Conservation (phyloP, 371 early-diverging fungal genomes). For the Coemansia sp. region DNA sequence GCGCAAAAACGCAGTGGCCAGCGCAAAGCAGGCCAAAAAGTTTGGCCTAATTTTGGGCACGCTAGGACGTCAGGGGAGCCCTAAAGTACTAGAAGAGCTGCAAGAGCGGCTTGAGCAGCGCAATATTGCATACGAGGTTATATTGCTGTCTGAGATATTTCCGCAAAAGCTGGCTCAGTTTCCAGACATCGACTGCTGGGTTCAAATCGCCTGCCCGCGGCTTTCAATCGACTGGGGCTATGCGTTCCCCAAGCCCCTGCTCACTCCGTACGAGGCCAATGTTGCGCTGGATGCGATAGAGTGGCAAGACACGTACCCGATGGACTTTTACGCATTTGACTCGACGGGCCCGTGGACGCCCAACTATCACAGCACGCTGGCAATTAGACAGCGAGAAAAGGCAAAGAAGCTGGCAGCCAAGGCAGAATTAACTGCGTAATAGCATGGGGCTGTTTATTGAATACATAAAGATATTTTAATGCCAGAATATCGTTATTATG, state of each 20-base stretch:
- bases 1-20: conserved; percentile 78
- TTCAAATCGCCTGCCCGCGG: conserved; percentile 98
- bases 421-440: too few relatives aligned
- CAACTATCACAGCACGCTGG: conserved; percentile 65
- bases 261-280: conserved; percentile 97
- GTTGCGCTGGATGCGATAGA: conserved; percentile 74
- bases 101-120: conserved; percentile 62
- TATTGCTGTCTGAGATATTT: conserved; percentile 93
- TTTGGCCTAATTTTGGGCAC: conserved; percentile 95
- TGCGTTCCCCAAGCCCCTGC: conserved; percentile 89
- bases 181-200: conserved; percentile 89
- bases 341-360: conserved; percentile 94
- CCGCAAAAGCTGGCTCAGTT: conserved; percentile 88
- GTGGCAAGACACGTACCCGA: conserved; percentile 90
- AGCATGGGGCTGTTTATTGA: too few relatives aligned
- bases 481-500: too few relatives aligned
- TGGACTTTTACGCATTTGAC: conserved; percentile 96
- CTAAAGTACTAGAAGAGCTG: conserved; percentile 84
- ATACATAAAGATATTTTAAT: too few relatives aligned
- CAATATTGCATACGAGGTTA: conserved; percentile 67
- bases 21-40: conserved; percentile 69
- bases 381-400: conserved; percentile 29
- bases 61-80: conserved; percentile 98
- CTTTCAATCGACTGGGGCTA: conserved; percentile 99
- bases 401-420: conserved; percentile 7